phyloP scores from a whole-genome alignment of 1,139 yeast genomes.

The Schwanniomyces etchellsii region DNA sequence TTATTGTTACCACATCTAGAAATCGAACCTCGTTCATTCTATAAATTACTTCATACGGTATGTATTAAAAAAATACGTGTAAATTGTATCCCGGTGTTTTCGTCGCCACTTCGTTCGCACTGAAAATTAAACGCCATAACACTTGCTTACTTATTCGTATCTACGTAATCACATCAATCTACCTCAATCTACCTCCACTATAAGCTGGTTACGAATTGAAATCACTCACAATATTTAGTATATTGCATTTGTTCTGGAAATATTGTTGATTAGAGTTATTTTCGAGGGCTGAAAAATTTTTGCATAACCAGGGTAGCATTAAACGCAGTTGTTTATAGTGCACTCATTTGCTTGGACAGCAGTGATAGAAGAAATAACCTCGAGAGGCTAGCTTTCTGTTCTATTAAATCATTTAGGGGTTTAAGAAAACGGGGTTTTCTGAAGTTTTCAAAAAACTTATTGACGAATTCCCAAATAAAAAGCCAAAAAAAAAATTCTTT shows the following conservation, averaged over 20 bases:
- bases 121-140: background rate
- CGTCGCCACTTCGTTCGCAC: conserved; percentile 9
- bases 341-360: too few species aligned
- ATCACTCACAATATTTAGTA: background rate
- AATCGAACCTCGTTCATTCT: too few species aligned
- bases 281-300: background rate
- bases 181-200: background rate
- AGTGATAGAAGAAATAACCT: too few species aligned
- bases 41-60: too few species aligned
- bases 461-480: background rate
- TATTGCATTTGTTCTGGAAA: background rate
- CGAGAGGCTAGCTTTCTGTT: too few species aligned
- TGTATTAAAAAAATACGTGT: too few species aligned
- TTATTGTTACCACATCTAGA: too few species aligned
- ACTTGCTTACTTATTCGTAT: background rate
- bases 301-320: background rate
- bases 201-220: background rate
- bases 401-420: too few species aligned
- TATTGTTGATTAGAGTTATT: background rate
- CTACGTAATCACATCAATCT: conserved; percentile 1
- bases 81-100: conserved; percentile 5
- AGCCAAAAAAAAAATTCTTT: background rate
- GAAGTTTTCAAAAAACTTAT: background rate
- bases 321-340: too few species aligned
- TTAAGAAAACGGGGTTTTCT: conserved; percentile 1